Evolutionary conservation across 441 rosid genomes (phyloP).

Genomic region (Brassica balearica): DNA sequence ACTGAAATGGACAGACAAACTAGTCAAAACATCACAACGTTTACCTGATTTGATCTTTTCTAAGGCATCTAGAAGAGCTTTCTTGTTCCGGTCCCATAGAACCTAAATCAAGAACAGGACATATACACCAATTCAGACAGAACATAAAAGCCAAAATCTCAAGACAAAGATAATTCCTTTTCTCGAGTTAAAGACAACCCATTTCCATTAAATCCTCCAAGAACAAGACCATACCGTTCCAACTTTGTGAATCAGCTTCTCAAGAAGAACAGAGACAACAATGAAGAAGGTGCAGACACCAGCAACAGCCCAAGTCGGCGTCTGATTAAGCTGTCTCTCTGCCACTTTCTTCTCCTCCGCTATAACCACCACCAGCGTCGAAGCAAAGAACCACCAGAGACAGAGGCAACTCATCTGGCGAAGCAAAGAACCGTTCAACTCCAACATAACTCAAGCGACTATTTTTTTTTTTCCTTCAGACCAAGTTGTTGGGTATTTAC

Average conservation of each 20-base stretch:
- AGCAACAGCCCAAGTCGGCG: constrained; percentile 94
- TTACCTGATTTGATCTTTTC: constrained; percentile 94
- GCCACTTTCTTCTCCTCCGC: constrained; percentile 38
- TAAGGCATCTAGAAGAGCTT: constrained; percentile 80
- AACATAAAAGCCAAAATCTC: constrained; percentile 19
- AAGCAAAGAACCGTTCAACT: constrained; percentile 19
- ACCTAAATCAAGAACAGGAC: constrained; percentile 56
- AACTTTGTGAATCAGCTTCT: constrained; percentile 66
- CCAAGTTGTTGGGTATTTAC: constrained; percentile 8
- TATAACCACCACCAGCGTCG: constrained; percentile 44
- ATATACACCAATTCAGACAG: not conserved
- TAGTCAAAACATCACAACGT: not conserved
- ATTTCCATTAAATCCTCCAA: not conserved
- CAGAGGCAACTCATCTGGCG: constrained; percentile 27
- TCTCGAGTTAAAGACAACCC: constrained; percentile 14
- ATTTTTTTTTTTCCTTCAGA: not conserved
- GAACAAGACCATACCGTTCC: constrained; percentile 40
- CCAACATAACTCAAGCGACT: constrained; percentile 30
- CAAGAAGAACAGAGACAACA: constrained; percentile 68
- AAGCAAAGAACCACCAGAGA: constrained; percentile 31
- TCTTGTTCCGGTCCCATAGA: constrained; percentile 80
- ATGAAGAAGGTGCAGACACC: constrained; percentile 71
- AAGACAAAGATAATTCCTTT: constrained; percentile 17
- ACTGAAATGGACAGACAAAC: not conserved
- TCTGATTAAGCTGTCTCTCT: constrained; percentile 64